Conservation (phyloP, 2,329 filamentous ascomycete genomes). For the Thelonectria rubi region DNA sequence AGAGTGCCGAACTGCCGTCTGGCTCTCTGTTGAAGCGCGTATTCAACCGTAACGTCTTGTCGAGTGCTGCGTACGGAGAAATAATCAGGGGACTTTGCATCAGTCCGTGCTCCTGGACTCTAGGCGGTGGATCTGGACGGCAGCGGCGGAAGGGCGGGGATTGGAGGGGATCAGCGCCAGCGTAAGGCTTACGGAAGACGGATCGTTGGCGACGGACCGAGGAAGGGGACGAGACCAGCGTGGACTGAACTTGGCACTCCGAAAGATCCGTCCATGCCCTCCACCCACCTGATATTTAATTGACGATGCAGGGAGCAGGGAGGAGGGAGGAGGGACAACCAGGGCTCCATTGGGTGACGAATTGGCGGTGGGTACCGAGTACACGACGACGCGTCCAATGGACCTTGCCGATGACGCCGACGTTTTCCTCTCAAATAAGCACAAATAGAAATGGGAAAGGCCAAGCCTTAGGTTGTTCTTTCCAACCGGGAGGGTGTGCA, state of each 20-base stretch:
- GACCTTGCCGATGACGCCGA: neutral
- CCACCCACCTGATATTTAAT: no score
- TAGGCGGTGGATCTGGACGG: neutral
- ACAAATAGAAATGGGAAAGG: neutral
- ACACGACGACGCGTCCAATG: neutral
- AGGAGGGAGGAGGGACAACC: no score
- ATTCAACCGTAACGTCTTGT: neutral
- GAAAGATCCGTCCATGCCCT: no score
- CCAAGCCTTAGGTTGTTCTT: neutral
- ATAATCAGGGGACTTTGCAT: neutral
- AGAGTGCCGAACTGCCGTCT: neutral
- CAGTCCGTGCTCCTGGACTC: neutral
- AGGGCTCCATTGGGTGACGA: neutral
- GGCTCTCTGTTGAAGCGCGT: no score
- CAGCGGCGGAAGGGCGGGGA: neutral
- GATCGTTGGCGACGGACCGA: neutral
- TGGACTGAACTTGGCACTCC: no score
- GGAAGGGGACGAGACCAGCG: neutral
- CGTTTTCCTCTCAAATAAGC: neutral
- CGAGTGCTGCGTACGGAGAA: neutral
- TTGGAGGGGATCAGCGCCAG: neutral
- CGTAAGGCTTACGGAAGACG: neutral
- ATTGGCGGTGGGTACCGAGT: neutral
- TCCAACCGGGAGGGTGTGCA: neutral
- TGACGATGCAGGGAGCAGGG: neutral